Evolutionary conservation across 73 alveolate species (phyloP).

Genomic region (Tetrahymena thermophila): DNA sequence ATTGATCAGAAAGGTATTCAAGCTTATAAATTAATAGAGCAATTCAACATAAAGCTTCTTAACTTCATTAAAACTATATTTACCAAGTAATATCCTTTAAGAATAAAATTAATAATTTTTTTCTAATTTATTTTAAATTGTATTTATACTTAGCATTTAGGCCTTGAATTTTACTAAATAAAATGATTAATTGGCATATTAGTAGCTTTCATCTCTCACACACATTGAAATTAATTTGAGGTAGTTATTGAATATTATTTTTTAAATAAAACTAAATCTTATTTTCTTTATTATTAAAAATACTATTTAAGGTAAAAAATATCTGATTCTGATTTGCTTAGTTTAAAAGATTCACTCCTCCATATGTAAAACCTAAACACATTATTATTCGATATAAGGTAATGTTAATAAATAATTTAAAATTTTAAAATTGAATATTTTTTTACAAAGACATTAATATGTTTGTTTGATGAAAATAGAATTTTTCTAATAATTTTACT

Average conservation of each 20-base stretch:
- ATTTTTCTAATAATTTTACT: not conserved
- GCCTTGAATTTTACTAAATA: too few relatives aligned
- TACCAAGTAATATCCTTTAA: not conserved
- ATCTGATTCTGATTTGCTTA: not conserved
- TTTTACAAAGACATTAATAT: too few relatives aligned
- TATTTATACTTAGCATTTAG: not conserved
- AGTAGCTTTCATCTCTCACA: not conserved
- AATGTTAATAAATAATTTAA: too few relatives aligned
- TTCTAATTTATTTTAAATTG: too few relatives aligned
- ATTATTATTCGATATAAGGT: not conserved
- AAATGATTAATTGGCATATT: not conserved
- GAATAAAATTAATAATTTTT: too few relatives aligned
- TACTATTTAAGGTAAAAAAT: not conserved
- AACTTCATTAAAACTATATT: too few relatives aligned
- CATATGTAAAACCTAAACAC: not conserved
- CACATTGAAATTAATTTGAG: not conserved
- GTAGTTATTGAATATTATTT: not conserved
- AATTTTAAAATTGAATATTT: too few relatives aligned
- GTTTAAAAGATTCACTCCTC: too few relatives aligned
- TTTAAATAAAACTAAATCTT: too few relatives aligned
- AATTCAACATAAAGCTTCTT: not conserved
- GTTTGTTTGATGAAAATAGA: too few relatives aligned
- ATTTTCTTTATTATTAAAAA: too few relatives aligned
- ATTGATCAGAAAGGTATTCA: not conserved
- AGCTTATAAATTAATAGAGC: too few relatives aligned